phyloP scores from a whole-genome alignment of 208 protist species.

The Trypanosoma melophagium region DNA sequence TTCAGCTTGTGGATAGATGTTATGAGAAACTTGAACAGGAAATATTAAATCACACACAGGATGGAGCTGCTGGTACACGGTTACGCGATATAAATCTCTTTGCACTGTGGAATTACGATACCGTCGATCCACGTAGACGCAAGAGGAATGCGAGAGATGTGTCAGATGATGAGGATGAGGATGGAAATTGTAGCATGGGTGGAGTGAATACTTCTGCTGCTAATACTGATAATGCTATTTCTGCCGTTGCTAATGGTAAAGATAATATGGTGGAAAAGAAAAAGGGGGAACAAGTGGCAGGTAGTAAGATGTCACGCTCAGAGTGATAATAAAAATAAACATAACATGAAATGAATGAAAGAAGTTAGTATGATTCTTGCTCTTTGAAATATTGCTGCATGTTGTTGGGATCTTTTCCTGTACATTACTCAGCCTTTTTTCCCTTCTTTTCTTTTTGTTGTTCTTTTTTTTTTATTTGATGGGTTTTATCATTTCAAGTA shows the following conservation, averaged over 20 bases:
- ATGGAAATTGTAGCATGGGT: conserved; percentile 16
- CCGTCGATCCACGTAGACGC: conserved; percentile 59
- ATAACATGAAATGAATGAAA: neutral
- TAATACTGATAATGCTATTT: neutral
- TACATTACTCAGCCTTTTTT: no score
- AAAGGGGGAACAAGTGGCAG: neutral
- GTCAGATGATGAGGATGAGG: conserved; percentile 19
- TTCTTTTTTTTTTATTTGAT: no score
- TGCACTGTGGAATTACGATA: conserved; percentile 74
- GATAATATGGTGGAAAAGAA: no score
- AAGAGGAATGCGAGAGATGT: conserved; percentile 10
- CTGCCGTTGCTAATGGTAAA: no score
- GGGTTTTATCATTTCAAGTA: no score
- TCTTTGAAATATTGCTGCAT: no score
- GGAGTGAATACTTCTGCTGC: conserved; percentile 2
- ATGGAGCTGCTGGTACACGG: conserved; percentile 1
- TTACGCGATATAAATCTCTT: conserved; percentile 61
- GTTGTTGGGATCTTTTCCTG: no score
- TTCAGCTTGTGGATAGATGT: conserved; percentile 6
- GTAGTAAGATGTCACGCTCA: conserved; percentile 32
- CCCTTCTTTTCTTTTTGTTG: no score
- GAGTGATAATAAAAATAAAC: conserved; percentile 15
- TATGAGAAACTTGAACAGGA: conserved; percentile 8
- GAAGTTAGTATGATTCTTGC: no score
- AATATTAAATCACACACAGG: conserved; percentile 1